Evolutionary conservation across 2,329 filamentous ascomycete genomes (phyloP).

Genomic region (Talaromyces islandicus): DNA sequence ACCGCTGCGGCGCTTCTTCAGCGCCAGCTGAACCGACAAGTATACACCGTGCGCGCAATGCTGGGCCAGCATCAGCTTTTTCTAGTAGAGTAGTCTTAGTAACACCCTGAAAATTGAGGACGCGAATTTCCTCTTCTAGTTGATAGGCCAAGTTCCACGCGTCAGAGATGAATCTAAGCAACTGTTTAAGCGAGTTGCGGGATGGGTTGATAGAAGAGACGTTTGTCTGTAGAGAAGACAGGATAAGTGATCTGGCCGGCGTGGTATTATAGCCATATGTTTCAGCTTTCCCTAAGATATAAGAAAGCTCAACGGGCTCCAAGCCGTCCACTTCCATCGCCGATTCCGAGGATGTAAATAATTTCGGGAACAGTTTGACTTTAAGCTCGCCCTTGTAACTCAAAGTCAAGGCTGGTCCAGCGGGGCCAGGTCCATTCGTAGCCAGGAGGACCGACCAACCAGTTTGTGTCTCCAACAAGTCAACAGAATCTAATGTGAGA

Average conservation of each 20-base stretch:
- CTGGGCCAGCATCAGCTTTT: constrained; percentile 16
- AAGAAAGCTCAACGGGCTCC: constrained; percentile 30
- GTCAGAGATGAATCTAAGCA: constrained; percentile 35
- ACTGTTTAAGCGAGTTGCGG: constrained; percentile 27
- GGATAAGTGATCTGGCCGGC: constrained; percentile 35
- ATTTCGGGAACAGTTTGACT: constrained; percentile 36
- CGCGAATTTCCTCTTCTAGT: constrained; percentile 38
- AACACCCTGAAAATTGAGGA: constrained; percentile 41
- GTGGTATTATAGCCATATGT: constrained; percentile 17
- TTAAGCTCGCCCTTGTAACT: constrained; percentile 36
- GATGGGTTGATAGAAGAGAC: constrained; percentile 30
- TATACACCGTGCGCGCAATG: constrained; percentile 33
- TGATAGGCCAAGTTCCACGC: constrained; percentile 37
- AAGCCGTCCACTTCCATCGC: constrained; percentile 16
- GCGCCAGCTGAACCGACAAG: constrained; percentile 22
- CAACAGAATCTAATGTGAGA: constrained; percentile 28
- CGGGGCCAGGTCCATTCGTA: constrained; percentile 17
- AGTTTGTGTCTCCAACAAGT: constrained; percentile 33
- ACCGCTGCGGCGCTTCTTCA: constrained; percentile 8
- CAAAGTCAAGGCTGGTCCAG: constrained; percentile 34
- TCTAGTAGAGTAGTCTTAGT: constrained; percentile 31
- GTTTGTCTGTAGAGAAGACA: constrained; percentile 36
- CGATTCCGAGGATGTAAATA: constrained; percentile 23
- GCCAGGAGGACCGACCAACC: constrained; percentile 41
- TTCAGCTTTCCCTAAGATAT: constrained; percentile 18